Conservation (phyloP, 805 yeast genomes). For the Saccharomycopsis sp. region DNA sequence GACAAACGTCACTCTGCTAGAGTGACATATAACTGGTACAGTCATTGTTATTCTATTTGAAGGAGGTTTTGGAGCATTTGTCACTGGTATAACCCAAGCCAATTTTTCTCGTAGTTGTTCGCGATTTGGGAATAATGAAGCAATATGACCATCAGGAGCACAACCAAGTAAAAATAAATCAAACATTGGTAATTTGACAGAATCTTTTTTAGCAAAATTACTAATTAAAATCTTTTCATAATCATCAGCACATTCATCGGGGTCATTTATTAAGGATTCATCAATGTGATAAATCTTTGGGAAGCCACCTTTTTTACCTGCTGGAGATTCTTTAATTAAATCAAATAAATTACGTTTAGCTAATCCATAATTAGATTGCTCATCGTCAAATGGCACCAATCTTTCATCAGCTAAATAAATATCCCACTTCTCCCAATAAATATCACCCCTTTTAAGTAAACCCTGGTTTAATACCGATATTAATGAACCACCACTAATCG, state of each 20-base stretch:
- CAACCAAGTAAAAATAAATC: conserved; percentile 89
- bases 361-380: conserved; percentile 80
- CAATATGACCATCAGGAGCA: conserved; percentile 98
- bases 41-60: conserved; percentile 79
- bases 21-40: conserved; percentile 90
- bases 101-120: conserved; percentile 80
- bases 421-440: conserved; percentile 76
- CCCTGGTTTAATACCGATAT: conserved; percentile 85
- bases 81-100: conserved; percentile 94
- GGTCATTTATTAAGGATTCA: conserved; percentile 63
- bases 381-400: conserved; percentile 72
- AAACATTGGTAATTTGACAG: conserved; percentile 92
- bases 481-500: conserved; percentile 89
- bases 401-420: conserved; percentile 89
- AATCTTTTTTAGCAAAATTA: conserved; percentile 93
- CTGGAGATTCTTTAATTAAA: conserved; percentile 39
- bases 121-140: conserved; percentile 91
- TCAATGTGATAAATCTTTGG: conserved; percentile 84
- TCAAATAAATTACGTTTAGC: conserved; percentile 78
- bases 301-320: conserved; percentile 29
- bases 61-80: conserved; percentile 87
- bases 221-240: conserved; percentile 82
- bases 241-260: conserved; percentile 89
- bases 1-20: conserved; percentile 87
- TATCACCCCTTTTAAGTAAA: conserved; percentile 61